Conservation (phyloP, 805 yeast genomes). For the Cyberlindnera petersonii region DNA sequence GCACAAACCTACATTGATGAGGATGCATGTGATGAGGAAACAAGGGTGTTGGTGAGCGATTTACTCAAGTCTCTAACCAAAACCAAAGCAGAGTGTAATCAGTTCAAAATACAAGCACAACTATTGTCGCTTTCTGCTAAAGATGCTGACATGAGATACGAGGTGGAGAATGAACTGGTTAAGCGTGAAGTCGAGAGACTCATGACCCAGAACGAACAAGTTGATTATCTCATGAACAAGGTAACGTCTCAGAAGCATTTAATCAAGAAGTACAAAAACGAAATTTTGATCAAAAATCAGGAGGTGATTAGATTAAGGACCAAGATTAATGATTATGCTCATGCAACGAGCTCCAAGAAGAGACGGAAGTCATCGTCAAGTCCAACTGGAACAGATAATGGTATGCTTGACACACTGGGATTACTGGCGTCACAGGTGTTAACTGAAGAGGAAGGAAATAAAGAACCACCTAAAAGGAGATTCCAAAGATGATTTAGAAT, state of each 20-base stretch:
- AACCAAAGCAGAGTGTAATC: slow-evolving; percentile 30
- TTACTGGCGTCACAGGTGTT: slow-evolving; percentile 51
- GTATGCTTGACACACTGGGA: slow-evolving; percentile 47
- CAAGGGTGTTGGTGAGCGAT: slow-evolving; percentile 15
- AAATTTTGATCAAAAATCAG: slow-evolving; percentile 39
- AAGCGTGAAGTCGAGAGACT: slow-evolving; percentile 45
- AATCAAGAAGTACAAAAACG: slow-evolving; percentile 42
- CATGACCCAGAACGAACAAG: slow-evolving; percentile 29
- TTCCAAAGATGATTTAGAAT: no score
- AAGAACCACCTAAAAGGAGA: no score
- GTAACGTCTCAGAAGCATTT: slow-evolving; percentile 39
- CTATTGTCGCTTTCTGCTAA: slow-evolving; percentile 40
- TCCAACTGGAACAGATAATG: slow-evolving; percentile 6
- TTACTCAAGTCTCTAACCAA: slow-evolving; percentile 24
- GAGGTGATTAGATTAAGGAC: slow-evolving; percentile 39
- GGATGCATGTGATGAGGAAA: slow-evolving; percentile 6
- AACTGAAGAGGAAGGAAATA: slow-evolving; percentile 34
- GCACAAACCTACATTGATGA: neutral
- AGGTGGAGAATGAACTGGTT: slow-evolving; percentile 43
- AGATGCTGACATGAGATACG: slow-evolving; percentile 42
- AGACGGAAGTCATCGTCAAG: slow-evolving; percentile 14
- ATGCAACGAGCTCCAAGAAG: slow-evolving; percentile 9
- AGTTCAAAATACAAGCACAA: slow-evolving; percentile 35
- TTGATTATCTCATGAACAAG: slow-evolving; percentile 35
- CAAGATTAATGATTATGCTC: slow-evolving; percentile 10